Evolutionary conservation across 2,329 filamentous ascomycete genomes (phyloP), one percentile per base, ranked within the genome.

Genomic region (Metarhizium robertsii): DNA sequence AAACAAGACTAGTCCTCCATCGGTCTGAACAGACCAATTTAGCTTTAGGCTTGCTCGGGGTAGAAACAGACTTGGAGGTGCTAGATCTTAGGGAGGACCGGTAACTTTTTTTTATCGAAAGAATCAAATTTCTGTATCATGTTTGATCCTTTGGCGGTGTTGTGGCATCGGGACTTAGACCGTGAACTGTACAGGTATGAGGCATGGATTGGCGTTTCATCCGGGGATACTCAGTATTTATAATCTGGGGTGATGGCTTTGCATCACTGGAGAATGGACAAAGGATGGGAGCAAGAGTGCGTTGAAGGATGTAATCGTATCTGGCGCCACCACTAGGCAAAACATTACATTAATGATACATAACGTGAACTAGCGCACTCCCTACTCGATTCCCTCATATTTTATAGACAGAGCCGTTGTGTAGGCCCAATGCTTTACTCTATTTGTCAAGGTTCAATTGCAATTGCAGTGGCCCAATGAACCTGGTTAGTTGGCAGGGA

Each of bases 11-110:
- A 11, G 79, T 85, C 25, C 72, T 87, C n/a, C 79, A 79, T 50
- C 78, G 79, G 60, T 77, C 77, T 8, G 82, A 88, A 62, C 77
- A 83, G 61, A 76, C 87, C 3, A 84, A 86, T 62, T 91, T 87
- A 73, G 90, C 90, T 1, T 78, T 95, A 67, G 92, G 92, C 0
- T 66, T 96, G 56, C 71, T 95, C 58, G 84, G 83, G 2, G 79
- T 90, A n/a, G 88, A 95, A 64, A 81, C 86, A 55, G 89, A 95
- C 68, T 76, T 94, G 60, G 77, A 83, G 59, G 76, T 74, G 62
- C 69, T 89, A 62, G 80, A 81, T 55, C 64, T 88, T 45, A 76
- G 78, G 47, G 73, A 76, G 52, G 66, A 68, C 42, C 57, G 57
- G 6, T 67, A 55, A 59, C 25, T 55, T 10, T 34, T 8, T 6